Base-by-base conservation (phyloP, 768 basidiomycete species). In the Macrolepiota albuminosa region DNA sequence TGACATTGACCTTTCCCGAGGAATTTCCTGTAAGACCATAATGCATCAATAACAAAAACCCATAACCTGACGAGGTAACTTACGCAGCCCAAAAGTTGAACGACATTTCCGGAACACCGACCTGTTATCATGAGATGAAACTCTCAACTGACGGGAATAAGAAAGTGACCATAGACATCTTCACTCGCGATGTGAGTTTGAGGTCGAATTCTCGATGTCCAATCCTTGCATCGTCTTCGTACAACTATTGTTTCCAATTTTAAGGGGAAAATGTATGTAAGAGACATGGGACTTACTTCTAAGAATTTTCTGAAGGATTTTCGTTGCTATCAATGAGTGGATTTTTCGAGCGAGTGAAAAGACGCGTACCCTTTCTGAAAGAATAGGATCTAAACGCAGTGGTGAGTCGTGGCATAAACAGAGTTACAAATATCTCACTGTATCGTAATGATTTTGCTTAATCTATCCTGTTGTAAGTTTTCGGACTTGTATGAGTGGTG, bases 371-470 rank as follows among this genome's bases (percentile, higher is more conserved):
- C 97, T 84, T 99, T 98, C 74, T 99, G 97, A 76, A 98, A 99
- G 79, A 98, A 98, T 50, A 98, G 73, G 46, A 97, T 81, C 88
- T 89, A 64, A 33, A 60, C 29, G 58, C 50, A 66, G n/a, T 7
- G 48, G 46, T 45, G 55, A 60, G 66, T 69, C 64, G 42, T 9
- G 62, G n/a, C 26, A 46, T 10, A 61, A n/a, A 21, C 45, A 16
- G 45, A 18, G n/a, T 46, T 70, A 9, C 37, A 43, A 46, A 26
- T 5, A 45, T 65, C 71, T 62, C 66, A 91, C 89, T 18, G 97
- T 99, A 73, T 99, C 97, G 70, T 86, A 98, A 69, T 98, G 95
- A 68, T 95, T 89, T 73, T 96, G 93, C 71, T 98, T 99, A 78
- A 99, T 99, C 81, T 93, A 62, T 49, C 31, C 39, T 37, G 47